Base-by-base conservation (phyloP, 306 rosid species). In the Phaseolus lunatus region DNA sequence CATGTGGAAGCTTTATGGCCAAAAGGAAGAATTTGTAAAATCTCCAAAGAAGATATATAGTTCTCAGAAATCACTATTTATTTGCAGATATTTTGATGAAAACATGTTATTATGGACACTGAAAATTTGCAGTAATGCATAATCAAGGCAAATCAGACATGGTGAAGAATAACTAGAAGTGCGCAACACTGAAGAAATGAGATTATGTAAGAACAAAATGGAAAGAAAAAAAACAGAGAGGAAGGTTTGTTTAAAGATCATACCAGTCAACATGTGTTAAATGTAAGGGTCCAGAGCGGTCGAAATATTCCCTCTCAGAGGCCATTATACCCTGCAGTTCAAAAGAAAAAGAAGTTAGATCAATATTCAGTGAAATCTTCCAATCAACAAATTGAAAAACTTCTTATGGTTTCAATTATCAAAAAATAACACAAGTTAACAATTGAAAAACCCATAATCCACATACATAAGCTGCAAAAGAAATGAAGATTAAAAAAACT, bases 231-330 rank as follows among this genome's bases (percentile, higher is more conserved):
- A 45, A 6, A 33, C 9, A 31, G 5, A 53, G 49, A 11, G 16
- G 39, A 70, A 49, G 16, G 53, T 43, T 67, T 3, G 54, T 75
- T 52, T 29, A 48, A 22, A 69, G 72, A 37, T 45, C 87, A 87
- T 78, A 95, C 99, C 97, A 95, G 82, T 92, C 85, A 22, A 95
- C 81, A 59, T 54, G 81, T 73, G 96, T 87, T 50, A 95, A 68
- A 75, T 89, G 94, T 64, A 87, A 89, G 67, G 98, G 97, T 75
- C 98, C 99, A 39, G 87, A 81, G 85, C 85, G 92, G 78, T 85
- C 84, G 84, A 92, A 92, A 74, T 43, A 14, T 31, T 95, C 91
- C 83, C 89, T 89, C 85, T 90, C 90, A 54, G 91, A 86, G 18
- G 88, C 89, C 98, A 91, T 95, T 77, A 70, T 78, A 74, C 64